Evolutionary conservation across 768 basidiomycete species (phyloP), one percentile per base, ranked within the genome.

Genomic region (Phaffia australis): DNA sequence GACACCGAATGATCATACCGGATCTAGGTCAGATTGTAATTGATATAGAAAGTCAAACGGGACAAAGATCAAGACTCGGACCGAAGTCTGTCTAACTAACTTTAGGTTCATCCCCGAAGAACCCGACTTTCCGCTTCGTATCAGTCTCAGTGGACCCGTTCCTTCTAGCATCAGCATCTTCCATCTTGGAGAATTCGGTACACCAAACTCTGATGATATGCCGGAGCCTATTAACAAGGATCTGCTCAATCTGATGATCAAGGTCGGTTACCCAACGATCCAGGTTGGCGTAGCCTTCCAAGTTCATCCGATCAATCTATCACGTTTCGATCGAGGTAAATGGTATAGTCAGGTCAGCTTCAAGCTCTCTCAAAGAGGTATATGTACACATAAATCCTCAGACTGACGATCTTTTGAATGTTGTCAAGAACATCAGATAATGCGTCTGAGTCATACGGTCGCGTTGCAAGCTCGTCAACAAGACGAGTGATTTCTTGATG

Each of bases 241-340:
- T 87, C 4, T 77, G 79, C 73, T 95, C 90, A 70, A 98, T 93
- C 69, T 85, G 83, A 70, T 84, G 82, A 74, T 84, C 84, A 54
- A 93, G 81, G 66, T 88, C 85, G 1, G 83, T 82, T 0, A 95
- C 90, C 86, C 95, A 98, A 59, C 85, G 81, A 71, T 97, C 94
- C 55, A 99, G 82, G 74, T 94, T 90, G 25, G 89, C 84, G 71
- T 94, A 99, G 19, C 95, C 94, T 74, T 98, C 94, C 69, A 99
- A 78, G 74, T 97, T 98, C 68, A 99, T 81, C 47, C 87, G 83
- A 77, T 98, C 95, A 69, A 97, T 90, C 87, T 92, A 70, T 3
- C 23, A 19, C 1, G 29, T 16, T 19, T 11, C 1, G 49, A 47
- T 19, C 4, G 49, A 47, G 16, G 25, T 11, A 42, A 23, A 9